These are phyloP conservation scores for Aspergillus sp. DNA, from an alignment of 2,329 filamentous ascomycete species.

Conservation along the genomic window DNA sequence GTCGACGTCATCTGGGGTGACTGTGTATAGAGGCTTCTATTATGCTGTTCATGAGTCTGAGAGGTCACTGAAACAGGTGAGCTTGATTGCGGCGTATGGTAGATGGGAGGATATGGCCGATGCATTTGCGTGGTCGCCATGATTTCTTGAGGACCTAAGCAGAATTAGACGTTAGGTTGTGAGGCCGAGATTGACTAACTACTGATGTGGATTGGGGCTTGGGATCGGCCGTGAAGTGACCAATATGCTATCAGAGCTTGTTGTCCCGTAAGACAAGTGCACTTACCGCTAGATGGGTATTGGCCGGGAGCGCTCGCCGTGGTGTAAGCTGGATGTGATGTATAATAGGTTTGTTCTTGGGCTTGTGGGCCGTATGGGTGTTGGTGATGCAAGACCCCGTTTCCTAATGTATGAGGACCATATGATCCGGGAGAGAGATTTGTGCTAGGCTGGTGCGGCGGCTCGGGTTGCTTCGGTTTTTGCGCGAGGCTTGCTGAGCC, in stretches of 20 bases:
- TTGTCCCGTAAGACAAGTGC: conserved; percentile 1
- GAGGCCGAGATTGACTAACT: conserved; percentile 59
- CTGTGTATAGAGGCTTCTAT: conserved; percentile 77
- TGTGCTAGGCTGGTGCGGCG: conserved; percentile 60
- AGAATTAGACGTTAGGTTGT: background rate
- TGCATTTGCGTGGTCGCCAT: conserved; percentile 68
- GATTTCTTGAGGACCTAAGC: conserved; percentile 68
- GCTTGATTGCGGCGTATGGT: conserved; percentile 93
- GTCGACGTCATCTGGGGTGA: conserved; percentile 77
- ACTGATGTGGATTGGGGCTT: conserved; percentile 31
- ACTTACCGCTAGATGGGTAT: conserved; percentile 84
- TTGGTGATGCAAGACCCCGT: conserved; percentile 51
- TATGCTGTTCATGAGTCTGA: conserved; percentile 83
- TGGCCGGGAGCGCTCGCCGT: conserved; percentile 76
- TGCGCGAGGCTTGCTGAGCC: conserved; percentile 28
- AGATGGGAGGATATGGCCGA: conserved; percentile 81
- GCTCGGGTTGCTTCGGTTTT: conserved; percentile 50
- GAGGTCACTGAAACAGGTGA: conserved; percentile 92
- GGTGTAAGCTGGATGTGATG: conserved; percentile 79
- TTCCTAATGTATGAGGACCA: conserved; percentile 30
- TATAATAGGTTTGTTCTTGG: conserved; percentile 71
- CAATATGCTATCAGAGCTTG: conserved; percentile 1
- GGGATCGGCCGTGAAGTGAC: background rate
- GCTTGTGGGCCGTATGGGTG: conserved; percentile 67
- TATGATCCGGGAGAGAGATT: conserved; percentile 34